Percentiles rank a stretch among this genome's conserved stretches.
Evolutionary conservation across 2,329 filamentous ascomycete genomes (phyloP).

Genomic region (Sordariomycetes sp.): DNA sequence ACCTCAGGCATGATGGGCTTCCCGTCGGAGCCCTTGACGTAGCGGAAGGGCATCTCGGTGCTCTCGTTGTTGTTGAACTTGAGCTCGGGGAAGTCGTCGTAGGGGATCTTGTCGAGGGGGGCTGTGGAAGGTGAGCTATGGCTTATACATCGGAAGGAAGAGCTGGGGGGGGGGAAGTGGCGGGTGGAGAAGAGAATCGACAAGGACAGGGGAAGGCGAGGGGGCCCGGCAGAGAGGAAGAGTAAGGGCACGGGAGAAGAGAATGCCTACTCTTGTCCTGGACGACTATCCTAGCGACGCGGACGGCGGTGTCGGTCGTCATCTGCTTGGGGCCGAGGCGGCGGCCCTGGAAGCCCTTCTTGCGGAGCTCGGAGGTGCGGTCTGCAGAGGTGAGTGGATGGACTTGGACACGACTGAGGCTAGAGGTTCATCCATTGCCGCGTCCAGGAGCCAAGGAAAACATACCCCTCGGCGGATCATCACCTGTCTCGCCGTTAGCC

Average conservation of each 20-base stretch:
- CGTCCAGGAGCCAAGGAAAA: constrained; percentile 6
- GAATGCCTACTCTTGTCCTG: constrained; percentile 58
- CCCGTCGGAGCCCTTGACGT: constrained; percentile 64
- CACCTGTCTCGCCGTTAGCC: constrained; percentile 38
- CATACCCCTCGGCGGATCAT: constrained; percentile 84
- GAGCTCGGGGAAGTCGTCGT: constrained; percentile 80
- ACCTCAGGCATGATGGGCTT: constrained; percentile 88
- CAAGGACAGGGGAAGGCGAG: no score
- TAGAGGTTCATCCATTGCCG: neutral
- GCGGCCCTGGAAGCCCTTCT: constrained; percentile 82
- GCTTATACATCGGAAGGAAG: neutral
- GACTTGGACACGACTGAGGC: neutral
- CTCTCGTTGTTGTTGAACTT: constrained; percentile 84
- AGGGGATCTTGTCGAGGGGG: constrained; percentile 64
- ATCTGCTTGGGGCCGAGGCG: constrained; percentile 88
- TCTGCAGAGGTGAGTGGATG: constrained; percentile 34
- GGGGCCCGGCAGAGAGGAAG: no score
- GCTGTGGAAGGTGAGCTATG: constrained; percentile 30
- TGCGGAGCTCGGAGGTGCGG: constrained; percentile 86
- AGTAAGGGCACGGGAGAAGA: neutral
- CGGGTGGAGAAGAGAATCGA: no score
- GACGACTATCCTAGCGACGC: constrained; percentile 81
- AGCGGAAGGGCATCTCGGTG: constrained; percentile 96
- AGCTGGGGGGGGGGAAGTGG: no score
- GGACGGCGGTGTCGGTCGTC: constrained; percentile 95